Conservation (phyloP, 495 filamentous ascomycete genomes). For the Hyaloscypha hepaticicola region DNA sequence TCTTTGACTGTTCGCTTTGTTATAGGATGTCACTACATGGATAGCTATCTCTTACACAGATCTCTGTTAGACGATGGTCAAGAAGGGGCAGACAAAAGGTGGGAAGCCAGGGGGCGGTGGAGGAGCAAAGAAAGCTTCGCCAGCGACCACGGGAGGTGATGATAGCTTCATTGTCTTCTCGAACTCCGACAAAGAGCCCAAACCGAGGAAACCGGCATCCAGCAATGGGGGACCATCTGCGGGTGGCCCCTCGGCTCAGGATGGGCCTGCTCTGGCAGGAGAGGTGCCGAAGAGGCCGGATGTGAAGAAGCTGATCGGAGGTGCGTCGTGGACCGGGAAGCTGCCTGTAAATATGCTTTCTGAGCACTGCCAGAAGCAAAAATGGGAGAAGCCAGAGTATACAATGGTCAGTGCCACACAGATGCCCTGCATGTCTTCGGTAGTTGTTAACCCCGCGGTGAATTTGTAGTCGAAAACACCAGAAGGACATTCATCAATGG, state of each 20-base stretch:
- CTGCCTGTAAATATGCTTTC: constrained; percentile 88
- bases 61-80: constrained; percentile 34
- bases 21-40: constrained; percentile 22
- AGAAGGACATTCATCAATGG: constrained; percentile 72
- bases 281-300: constrained; percentile 73
- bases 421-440: neutral
- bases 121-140: constrained; percentile 25
- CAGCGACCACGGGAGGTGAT: constrained; percentile 38
- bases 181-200: constrained; percentile 57
- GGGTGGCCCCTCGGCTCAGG: constrained; percentile 27
- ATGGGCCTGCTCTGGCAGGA: constrained; percentile 39
- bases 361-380: constrained; percentile 92
- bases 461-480: constrained; percentile 29
- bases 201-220: constrained; percentile 43
- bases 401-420: constrained; percentile 52
- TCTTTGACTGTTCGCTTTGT: neutral
- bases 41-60: neutral
- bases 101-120: constrained; percentile 31
- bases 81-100: constrained; percentile 50
- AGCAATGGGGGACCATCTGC: constrained; percentile 36
- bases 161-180: constrained; percentile 68
- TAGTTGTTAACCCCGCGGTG: neutral
- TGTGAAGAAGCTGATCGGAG: constrained; percentile 85
- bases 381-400: constrained; percentile 94
- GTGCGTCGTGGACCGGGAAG: constrained; percentile 96